Conservation (phyloP, 306 rosid species). For the Hippophae tibetana region DNA sequence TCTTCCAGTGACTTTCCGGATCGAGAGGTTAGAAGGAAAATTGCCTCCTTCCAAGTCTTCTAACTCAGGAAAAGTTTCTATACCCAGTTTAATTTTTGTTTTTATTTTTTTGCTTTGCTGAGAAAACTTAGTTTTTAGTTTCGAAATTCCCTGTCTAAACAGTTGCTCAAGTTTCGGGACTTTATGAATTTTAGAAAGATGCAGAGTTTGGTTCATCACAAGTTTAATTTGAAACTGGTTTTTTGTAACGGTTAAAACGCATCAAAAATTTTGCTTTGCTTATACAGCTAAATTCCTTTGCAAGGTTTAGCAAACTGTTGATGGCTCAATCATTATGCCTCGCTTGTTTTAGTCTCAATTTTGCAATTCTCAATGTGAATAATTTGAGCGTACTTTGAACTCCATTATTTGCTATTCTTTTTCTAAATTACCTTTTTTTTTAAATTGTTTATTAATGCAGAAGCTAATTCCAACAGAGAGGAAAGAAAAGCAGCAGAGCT, state of each 20-base stretch:
- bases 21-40: conserved; percentile 70
- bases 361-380: too few relatives aligned
- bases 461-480: conserved; percentile 40
- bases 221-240: too few relatives aligned
- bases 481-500: conserved; percentile 56
- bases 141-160: not conserved
- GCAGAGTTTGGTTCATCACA: too few relatives aligned
- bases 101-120: not conserved
- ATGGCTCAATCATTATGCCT: too few relatives aligned
- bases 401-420: too few relatives aligned
- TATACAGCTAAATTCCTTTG: too few relatives aligned
- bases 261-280: too few relatives aligned
- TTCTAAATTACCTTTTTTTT: too few relatives aligned
- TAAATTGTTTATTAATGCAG: conserved; percentile 19
- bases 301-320: too few relatives aligned
- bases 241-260: too few relatives aligned
- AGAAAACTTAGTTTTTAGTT: not conserved
- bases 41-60: conserved; percentile 43
- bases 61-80: conserved; percentile 30
- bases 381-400: too few relatives aligned
- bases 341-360: too few relatives aligned
- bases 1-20: conserved; percentile 75
- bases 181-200: not conserved
- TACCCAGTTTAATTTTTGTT: not conserved
- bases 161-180: not conserved